Evolutionary conservation across 2,329 filamentous ascomycete genomes (phyloP).

Genomic region (Aspergillus sp.): DNA sequence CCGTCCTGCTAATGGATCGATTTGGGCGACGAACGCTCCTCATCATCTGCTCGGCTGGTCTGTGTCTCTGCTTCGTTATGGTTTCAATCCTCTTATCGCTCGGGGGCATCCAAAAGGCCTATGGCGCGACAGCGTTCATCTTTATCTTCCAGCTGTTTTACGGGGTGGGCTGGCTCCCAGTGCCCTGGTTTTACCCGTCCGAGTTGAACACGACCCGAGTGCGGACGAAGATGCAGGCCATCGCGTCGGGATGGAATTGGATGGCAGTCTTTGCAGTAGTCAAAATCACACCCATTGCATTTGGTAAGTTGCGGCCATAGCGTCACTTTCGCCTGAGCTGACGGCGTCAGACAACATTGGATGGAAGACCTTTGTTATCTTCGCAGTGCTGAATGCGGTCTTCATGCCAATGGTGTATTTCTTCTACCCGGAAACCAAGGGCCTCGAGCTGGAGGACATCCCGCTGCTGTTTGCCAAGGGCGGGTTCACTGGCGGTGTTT

Average conservation of each 20-base stretch:
- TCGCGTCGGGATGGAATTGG: constrained; percentile 30
- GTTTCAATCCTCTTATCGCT: constrained; percentile 31
- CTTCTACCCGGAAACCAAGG: constrained; percentile 57
- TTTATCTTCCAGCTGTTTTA: constrained; percentile 40
- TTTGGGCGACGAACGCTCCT: constrained; percentile 35
- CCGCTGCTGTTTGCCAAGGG: constrained; percentile 10
- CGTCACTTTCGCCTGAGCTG: constrained; percentile 7
- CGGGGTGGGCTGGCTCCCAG: constrained; percentile 36
- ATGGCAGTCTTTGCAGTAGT: constrained; percentile 26
- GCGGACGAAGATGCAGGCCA: constrained; percentile 31
- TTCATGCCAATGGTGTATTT: constrained; percentile 50
- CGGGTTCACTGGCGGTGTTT: constrained; percentile 11
- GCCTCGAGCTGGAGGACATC: constrained; percentile 56
- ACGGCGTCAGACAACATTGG: constrained; percentile 20
- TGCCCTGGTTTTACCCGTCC: constrained; percentile 37
- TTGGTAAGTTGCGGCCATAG: too few relatives aligned
- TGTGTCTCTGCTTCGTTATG: constrained; percentile 38
- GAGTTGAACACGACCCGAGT: constrained; percentile 36
- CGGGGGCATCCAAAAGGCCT: constrained; percentile 22
- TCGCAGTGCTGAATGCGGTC: constrained; percentile 13
- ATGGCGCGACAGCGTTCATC: constrained; percentile 36
- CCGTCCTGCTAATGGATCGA: constrained; percentile 34
- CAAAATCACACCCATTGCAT: constrained; percentile 18
- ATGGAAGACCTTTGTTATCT: constrained; percentile 23
- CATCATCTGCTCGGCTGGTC: constrained; percentile 32